A percentile compares a stretch with the other conserved stretches of the same genome.
Evolutionary conservation across 179 eudicot species (phyloP).

Genomic region (Spergularia azorica): DNA sequence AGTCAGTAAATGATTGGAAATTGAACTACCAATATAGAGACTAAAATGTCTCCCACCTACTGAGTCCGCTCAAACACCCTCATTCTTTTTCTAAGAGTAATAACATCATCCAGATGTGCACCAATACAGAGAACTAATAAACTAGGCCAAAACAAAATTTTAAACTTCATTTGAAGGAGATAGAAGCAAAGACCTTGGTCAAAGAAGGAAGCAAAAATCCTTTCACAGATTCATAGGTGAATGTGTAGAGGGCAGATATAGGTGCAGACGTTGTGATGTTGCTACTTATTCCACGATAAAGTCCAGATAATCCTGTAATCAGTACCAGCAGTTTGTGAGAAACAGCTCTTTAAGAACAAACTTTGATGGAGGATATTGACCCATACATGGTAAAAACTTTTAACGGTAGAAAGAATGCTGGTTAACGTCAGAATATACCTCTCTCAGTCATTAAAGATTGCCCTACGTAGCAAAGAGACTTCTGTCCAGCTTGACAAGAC

Average conservation of each 20-base stretch:
- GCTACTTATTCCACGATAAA: conserved; percentile 92
- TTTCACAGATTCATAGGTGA: conserved; percentile 90
- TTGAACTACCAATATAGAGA: background rate
- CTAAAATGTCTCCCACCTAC: background rate
- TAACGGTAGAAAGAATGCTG: background rate
- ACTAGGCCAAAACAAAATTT: background rate
- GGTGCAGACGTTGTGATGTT: conserved; percentile 94
- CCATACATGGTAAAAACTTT: background rate
- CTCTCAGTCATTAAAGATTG: conserved; percentile 84
- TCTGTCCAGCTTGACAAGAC: conserved; percentile 63
- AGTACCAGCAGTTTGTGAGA: background rate
- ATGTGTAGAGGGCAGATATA: conserved; percentile 91
- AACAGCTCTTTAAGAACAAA: background rate
- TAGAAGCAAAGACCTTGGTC: conserved; percentile 52
- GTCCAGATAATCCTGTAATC: conserved; percentile 70
- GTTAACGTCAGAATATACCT: conserved; percentile 43
- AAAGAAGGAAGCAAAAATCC: conserved; percentile 76
- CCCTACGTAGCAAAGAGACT: conserved; percentile 52
- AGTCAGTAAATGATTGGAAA: background rate
- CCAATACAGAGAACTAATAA: background rate
- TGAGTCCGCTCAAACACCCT: no score
- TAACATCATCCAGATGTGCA: background rate
- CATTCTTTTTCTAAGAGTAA: no score
- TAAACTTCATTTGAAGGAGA: background rate
- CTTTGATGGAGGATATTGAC: background rate